A percentile compares a stretch with the other conserved stretches of the same genome.
Evolutionary conservation across 148 eudicot genomes (phyloP).

Genomic region (Rheum nobile): DNA sequence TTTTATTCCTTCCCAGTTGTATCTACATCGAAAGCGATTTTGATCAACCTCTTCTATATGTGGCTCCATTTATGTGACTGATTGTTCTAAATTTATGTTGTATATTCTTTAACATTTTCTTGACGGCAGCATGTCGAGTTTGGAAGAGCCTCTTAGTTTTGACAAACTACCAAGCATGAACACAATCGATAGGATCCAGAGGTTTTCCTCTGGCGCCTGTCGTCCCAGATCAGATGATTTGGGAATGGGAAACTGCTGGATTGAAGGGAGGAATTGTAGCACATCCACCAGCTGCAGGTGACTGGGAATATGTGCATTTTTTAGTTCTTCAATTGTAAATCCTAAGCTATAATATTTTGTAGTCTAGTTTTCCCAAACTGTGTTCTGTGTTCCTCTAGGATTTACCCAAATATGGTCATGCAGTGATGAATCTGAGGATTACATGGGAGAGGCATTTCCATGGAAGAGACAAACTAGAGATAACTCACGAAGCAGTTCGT

Average conservation of each 20-base stretch:
- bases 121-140: slow-evolving; percentile 63
- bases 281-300: slow-evolving; percentile 84
- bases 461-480: slow-evolving; percentile 38
- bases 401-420: slow-evolving; percentile 3
- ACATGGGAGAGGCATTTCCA: slow-evolving; percentile 35
- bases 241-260: slow-evolving; percentile 71
- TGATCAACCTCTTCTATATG: neutral
- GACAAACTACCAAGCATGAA: slow-evolving; percentile 77
- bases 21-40: neutral
- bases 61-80: neutral
- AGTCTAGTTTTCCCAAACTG: neutral
- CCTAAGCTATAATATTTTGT: neutral
- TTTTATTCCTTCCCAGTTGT: neutral
- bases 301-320: neutral
- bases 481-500: slow-evolving; percentile 19
- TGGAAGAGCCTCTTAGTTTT: slow-evolving; percentile 79
- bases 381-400: neutral
- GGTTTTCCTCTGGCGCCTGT: slow-evolving; percentile 73
- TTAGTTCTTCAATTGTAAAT: neutral
- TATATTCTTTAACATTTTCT: slow-evolving; percentile 14
- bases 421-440: slow-evolving; percentile 66
- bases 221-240: slow-evolving; percentile 53
- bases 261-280: slow-evolving; percentile 71
- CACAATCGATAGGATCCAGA: slow-evolving; percentile 49
- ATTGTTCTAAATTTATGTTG: neutral